These are phyloP conservation scores for Miamiensis avidus DNA, from an alignment of 169 alveolate genomes.

Conservation along the genomic window DNA sequence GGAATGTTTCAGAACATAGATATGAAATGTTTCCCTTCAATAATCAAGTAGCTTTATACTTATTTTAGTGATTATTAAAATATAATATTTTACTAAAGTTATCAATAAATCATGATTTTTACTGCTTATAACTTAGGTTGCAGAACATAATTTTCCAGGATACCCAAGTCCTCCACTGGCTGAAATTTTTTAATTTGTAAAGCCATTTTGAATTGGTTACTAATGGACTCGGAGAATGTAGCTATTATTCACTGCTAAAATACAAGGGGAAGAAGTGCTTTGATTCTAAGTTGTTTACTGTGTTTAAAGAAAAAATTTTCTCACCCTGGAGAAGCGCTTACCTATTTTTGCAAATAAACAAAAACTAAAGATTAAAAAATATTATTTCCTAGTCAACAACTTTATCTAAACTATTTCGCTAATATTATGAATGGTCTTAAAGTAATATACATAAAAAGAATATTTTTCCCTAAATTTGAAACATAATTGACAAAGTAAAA, in stretches of 20 bases:
- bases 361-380: constrained; percentile 24
- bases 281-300: constrained; percentile 14
- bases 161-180: constrained; percentile 18
- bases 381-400: constrained; percentile 11
- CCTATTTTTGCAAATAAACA: constrained; percentile 16
- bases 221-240: constrained; percentile 7
- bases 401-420: constrained; percentile 21
- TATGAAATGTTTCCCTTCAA: constrained; percentile 11
- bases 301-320: constrained; percentile 18
- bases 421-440: constrained; percentile 17
- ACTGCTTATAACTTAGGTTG: not conserved
- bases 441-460: not conserved
- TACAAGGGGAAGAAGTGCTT: constrained; percentile 30
- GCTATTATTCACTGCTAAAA: constrained; percentile 30
- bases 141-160: constrained; percentile 26
- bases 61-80: not conserved
- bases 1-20: constrained; percentile 34
- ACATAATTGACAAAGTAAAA: too few species aligned
- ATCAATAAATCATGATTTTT: not conserved
- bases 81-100: not conserved
- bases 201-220: constrained; percentile 13
- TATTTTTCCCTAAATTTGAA: too few species aligned
- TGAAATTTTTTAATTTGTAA: constrained; percentile 22
- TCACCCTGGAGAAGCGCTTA: constrained; percentile 31
- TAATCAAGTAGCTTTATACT: not conserved